phyloP scores from a whole-genome alignment of 1,284 basidiomycete species.

The Cutaneotrichosporon mucoides region DNA sequence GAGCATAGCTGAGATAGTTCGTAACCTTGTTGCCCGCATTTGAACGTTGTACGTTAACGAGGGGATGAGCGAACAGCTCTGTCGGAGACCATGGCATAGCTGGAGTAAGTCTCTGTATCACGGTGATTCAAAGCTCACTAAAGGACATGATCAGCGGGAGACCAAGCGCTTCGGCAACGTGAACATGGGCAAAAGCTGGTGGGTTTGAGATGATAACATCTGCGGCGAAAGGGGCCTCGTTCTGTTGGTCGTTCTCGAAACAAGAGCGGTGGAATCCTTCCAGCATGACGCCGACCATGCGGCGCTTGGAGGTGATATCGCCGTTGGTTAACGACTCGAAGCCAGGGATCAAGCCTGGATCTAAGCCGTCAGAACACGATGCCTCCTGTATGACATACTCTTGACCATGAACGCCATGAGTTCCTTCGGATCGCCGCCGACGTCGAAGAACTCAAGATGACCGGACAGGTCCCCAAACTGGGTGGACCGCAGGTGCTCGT shows the following conservation, averaged over 20 bases:
- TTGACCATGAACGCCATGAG: constrained; percentile 49
- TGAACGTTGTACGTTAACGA: constrained; percentile 55
- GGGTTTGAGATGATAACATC: constrained; percentile 65
- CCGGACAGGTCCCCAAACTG: constrained; percentile 50
- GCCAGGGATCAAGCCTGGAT: constrained; percentile 22
- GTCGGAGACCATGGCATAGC: constrained; percentile 69
- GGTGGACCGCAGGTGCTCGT: constrained; percentile 52
- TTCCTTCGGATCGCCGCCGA: constrained; percentile 44
- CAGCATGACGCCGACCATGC: constrained; percentile 53
- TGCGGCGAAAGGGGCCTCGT: constrained; percentile 55
- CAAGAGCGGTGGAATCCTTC: constrained; percentile 59
- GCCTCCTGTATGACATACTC: constrained; percentile 32
- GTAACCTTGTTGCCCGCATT: constrained; percentile 40
- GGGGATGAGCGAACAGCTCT: constrained; percentile 60
- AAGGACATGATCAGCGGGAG: constrained; percentile 56
- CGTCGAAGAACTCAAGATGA: constrained; percentile 39
- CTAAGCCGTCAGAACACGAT: constrained; percentile 10
- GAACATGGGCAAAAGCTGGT: constrained; percentile 61
- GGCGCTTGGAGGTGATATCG: constrained; percentile 29
- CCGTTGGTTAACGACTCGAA: constrained; percentile 1
- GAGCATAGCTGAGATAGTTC: constrained; percentile 58
- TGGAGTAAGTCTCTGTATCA: constrained; percentile 26
- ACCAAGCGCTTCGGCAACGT: constrained; percentile 62
- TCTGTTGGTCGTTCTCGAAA: constrained; percentile 53
- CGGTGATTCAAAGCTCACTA: not conserved